A percentile compares a stretch with the other conserved stretches of the same genome.
phyloP scores from a whole-genome alignment of 306 rosid genomes.

The Glycyrrhiza uralensis region DNA sequence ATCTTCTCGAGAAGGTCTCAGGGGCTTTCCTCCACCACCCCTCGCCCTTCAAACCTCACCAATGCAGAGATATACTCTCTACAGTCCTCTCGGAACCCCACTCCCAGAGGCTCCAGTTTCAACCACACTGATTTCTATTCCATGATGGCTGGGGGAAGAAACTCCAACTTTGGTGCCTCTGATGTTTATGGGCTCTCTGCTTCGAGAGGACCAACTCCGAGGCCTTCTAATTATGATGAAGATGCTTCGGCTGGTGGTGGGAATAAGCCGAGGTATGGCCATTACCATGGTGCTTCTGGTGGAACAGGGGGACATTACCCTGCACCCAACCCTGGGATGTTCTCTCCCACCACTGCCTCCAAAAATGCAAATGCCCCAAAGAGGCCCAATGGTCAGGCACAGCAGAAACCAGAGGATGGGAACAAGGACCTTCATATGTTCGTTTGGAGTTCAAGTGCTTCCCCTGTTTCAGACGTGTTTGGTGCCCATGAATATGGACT shows the following conservation, averaged over 20 bases:
- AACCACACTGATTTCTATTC: constrained; percentile 82
- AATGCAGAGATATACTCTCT: constrained; percentile 86
- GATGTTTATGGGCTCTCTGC: constrained; percentile 68
- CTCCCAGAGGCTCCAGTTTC: constrained; percentile 83
- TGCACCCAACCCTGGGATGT: constrained; percentile 80
- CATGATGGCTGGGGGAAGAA: constrained; percentile 75
- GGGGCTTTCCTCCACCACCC: constrained; percentile 67
- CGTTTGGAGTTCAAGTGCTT: constrained; percentile 86
- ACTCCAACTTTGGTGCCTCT: constrained; percentile 58
- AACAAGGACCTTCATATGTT: constrained; percentile 76
- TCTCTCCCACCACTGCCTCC: constrained; percentile 60
- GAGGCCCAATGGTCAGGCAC: constrained; percentile 49
- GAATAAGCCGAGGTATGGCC: constrained; percentile 36
- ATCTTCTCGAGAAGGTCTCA: constrained; percentile 72
- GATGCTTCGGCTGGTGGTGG: no score
- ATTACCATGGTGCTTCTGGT: constrained; percentile 32
- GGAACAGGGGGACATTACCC: constrained; percentile 54
- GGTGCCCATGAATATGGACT: constrained; percentile 61
- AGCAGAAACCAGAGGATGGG: constrained; percentile 48
- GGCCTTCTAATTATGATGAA: constrained; percentile 68
- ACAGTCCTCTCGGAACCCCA: constrained; percentile 71
- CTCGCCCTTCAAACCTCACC: constrained; percentile 75
- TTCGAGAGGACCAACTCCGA: constrained; percentile 76
- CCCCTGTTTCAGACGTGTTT: constrained; percentile 81
- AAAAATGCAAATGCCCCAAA: constrained; percentile 39